These are phyloP conservation scores for Biscogniauxia marginata DNA, from an alignment of 2,329 filamentous ascomycete genomes.

Conservation along the genomic window DNA sequence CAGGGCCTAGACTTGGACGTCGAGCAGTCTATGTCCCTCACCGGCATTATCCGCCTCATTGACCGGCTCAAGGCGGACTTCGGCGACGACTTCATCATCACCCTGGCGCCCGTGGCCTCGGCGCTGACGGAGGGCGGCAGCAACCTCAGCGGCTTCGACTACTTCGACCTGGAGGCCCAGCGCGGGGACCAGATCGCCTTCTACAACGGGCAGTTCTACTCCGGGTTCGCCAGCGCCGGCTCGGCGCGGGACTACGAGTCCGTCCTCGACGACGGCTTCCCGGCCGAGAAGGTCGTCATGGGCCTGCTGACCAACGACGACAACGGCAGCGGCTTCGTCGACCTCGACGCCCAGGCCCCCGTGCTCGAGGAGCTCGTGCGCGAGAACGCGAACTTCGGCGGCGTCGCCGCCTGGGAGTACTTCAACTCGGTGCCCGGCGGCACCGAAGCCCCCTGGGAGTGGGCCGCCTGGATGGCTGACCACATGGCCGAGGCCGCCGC, in stretches of 20 bases:
- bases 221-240: slow-evolving; percentile 69
- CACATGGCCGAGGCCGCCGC: slow-evolving; percentile 20
- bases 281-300: slow-evolving; percentile 70
- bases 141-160: slow-evolving; percentile 81
- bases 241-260: slow-evolving; percentile 48
- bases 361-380: slow-evolving; percentile 43
- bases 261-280: slow-evolving; percentile 64
- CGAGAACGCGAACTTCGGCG: slow-evolving; percentile 69
- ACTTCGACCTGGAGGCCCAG: slow-evolving; percentile 69
- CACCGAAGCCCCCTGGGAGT: slow-evolving; percentile 66
- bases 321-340: slow-evolving; percentile 62
- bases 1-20: slow-evolving; percentile 78
- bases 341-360: slow-evolving; percentile 44
- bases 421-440: slow-evolving; percentile 77
- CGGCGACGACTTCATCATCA: slow-evolving; percentile 69
- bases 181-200: slow-evolving; percentile 68
- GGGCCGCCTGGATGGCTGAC: slow-evolving; percentile 52
- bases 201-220: slow-evolving; percentile 95
- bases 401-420: slow-evolving; percentile 95
- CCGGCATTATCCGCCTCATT: slow-evolving; percentile 65
- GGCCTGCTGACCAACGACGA: slow-evolving; percentile 77
- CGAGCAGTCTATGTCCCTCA: slow-evolving; percentile 71
- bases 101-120: slow-evolving; percentile 77
- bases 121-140: slow-evolving; percentile 55
- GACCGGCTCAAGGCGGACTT: slow-evolving; percentile 69